These are phyloP conservation scores for Teratosphaeria destructans DNA, from an alignment of 2,329 filamentous ascomycete species.

Conservation along the genomic window DNA sequence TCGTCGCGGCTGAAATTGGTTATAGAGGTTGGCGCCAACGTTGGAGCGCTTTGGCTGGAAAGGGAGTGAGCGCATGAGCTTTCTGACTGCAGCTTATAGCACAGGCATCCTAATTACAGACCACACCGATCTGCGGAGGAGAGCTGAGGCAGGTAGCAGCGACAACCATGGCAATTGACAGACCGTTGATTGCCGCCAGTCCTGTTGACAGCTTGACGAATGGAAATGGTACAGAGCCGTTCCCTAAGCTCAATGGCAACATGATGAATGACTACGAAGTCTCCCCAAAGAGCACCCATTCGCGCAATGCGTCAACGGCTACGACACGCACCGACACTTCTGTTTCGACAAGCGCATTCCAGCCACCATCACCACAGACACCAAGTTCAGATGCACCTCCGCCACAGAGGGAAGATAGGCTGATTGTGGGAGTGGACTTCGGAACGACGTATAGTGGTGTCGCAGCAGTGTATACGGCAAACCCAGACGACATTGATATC, in stretches of 20 bases:
- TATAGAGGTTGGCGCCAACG: neutral
- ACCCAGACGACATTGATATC: slow-evolving; percentile 70
- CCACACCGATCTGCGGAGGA: neutral
- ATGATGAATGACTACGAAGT: neutral
- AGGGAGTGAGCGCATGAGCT: neutral
- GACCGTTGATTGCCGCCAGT: neutral
- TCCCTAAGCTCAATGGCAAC: neutral
- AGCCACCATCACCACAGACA: neutral
- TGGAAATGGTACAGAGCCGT: neutral
- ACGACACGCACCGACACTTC: neutral
- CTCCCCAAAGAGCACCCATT: neutral
- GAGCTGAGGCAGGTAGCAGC: neutral
- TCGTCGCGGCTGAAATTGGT: neutral
- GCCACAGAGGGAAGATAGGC: slow-evolving; percentile 38
- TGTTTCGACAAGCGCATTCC: neutral
- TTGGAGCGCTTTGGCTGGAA: neutral
- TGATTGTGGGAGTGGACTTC: slow-evolving; percentile 73
- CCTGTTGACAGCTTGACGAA: neutral
- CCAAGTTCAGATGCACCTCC: slow-evolving; percentile 1
- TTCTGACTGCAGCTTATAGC: neutral
- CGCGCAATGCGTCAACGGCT: neutral
- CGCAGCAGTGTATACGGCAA: slow-evolving; percentile 35
- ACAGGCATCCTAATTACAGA: neutral
- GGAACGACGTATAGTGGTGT: slow-evolving; percentile 75
- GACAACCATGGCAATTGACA: neutral